Evolutionary conservation across 495 filamentous ascomycete species (phyloP).

Genomic region (Neurospora sp.): DNA sequence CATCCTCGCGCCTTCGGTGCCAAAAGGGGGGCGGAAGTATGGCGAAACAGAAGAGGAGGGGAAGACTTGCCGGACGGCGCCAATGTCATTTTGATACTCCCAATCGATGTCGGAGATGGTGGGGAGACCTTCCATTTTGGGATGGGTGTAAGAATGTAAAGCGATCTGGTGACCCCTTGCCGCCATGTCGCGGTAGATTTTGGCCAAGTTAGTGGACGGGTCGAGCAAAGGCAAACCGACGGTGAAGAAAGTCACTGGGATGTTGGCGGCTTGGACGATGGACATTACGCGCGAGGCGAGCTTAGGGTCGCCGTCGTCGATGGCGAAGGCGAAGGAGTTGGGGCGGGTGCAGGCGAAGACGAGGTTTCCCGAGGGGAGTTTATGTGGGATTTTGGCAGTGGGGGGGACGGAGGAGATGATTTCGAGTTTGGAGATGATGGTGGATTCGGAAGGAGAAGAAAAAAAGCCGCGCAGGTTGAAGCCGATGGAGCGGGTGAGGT

Average conservation of each 20-base stretch:
- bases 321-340: slow-evolving; percentile 71
- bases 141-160: slow-evolving; percentile 65
- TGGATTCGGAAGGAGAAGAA: slow-evolving; percentile 35
- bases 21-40: slow-evolving; percentile 73
- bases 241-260: slow-evolving; percentile 71
- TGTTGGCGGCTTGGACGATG: slow-evolving; percentile 50
- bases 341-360: slow-evolving; percentile 58
- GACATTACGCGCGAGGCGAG: slow-evolving; percentile 54
- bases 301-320: slow-evolving; percentile 63
- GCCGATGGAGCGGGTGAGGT: slow-evolving; percentile 49
- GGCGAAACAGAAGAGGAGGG: slow-evolving; percentile 10
- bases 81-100: slow-evolving; percentile 55
- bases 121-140: slow-evolving; percentile 57
- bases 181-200: slow-evolving; percentile 56
- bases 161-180: slow-evolving; percentile 63
- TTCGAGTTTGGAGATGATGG: slow-evolving; percentile 51
- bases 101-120: slow-evolving; percentile 54
- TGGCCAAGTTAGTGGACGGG: slow-evolving; percentile 47
- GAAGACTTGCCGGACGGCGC: slow-evolving; percentile 44
- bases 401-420: slow-evolving; percentile 47
- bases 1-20: slow-evolving; percentile 62
- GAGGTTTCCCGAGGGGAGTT: slow-evolving; percentile 52
- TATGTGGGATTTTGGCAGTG: slow-evolving; percentile 42
- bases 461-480: slow-evolving; percentile 64
- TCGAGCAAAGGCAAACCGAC: slow-evolving; percentile 59